phyloP scores from a whole-genome alignment of 176 grass and related monocot genomes.

The Pontederia crassipes region DNA sequence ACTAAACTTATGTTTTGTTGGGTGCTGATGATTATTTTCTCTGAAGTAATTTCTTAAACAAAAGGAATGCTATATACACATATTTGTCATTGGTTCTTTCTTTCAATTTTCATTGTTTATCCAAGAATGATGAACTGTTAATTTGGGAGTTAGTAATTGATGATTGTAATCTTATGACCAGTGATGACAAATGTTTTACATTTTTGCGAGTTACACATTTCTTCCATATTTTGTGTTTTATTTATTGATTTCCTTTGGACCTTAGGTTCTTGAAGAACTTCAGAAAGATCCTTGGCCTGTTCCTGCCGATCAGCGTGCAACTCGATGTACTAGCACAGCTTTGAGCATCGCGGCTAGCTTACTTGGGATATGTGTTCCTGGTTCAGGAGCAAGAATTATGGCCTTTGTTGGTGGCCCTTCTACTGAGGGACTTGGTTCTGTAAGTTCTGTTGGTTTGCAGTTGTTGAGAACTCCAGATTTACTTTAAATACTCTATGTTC shows the following conservation, averaged over 20 bases:
- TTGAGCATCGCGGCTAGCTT: slow-evolving; percentile 68
- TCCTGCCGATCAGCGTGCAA: slow-evolving; percentile 59
- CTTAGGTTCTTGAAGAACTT: slow-evolving; percentile 84
- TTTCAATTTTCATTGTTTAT: no score
- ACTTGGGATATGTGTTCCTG: slow-evolving; percentile 80
- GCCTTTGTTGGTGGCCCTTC: slow-evolving; percentile 81
- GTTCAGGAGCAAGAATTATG: slow-evolving; percentile 96
- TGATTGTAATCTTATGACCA: not conserved
- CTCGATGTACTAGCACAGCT: slow-evolving; percentile 71
- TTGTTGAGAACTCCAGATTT: not conserved
- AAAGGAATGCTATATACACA: no score
- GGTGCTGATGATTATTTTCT: no score
- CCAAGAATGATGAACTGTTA: no score
- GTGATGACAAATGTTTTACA: slow-evolving; percentile 6
- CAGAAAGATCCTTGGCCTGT: slow-evolving; percentile 86
- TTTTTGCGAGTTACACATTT: not conserved
- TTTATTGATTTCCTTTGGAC: not conserved
- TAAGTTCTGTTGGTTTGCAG: slow-evolving; percentile 37
- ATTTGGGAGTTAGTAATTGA: no score
- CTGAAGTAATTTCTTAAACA: no score
- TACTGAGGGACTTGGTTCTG: slow-evolving; percentile 63
- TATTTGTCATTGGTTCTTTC: no score
- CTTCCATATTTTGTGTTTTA: not conserved
- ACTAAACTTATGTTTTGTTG: no score
- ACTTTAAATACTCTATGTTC: no score